phyloP scores from a whole-genome alignment of 352 stramenopile species.

The Globisporangium middletonii region DNA sequence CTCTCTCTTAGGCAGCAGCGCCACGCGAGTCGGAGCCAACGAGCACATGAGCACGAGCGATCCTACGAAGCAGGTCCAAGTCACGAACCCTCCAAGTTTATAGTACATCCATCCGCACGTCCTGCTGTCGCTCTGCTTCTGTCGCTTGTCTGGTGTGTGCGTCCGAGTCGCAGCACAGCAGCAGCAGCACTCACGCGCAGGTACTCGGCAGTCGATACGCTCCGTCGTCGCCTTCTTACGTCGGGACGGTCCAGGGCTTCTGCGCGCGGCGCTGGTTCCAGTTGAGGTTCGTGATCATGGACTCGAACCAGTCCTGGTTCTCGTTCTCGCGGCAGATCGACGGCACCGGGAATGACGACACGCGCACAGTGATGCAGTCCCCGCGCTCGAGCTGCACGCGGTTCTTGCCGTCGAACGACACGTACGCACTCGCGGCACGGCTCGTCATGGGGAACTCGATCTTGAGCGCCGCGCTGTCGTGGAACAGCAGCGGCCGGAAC shows the following conservation, averaged over 20 bases:
- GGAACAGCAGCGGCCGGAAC: conserved; percentile 89
- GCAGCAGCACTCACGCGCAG: background rate
- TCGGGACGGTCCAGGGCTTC: conserved; percentile 57
- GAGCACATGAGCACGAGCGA: no score
- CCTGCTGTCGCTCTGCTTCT: background rate
- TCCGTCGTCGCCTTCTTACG: background rate
- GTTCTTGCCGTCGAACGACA: conserved; percentile 91
- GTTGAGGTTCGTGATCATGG: conserved; percentile 91
- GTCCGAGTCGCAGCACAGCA: background rate
- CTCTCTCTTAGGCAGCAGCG: no score
- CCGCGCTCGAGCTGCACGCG: conserved; percentile 81
- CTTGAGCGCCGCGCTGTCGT: conserved; percentile 87
- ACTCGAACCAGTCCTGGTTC: conserved; percentile 91
- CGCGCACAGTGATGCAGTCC: conserved; percentile 80
- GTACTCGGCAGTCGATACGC: no score
- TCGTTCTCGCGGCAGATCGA: conserved; percentile 85
- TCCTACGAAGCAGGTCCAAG: no score
- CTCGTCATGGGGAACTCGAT: conserved; percentile 85
- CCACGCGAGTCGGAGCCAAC: no score
- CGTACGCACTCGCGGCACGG: conserved; percentile 65
- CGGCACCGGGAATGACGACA: conserved; percentile 85
- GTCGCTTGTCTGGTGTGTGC: background rate
- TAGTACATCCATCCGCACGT: no score
- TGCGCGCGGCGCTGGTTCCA: conserved; percentile 87
- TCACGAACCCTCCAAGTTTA: no score